Base-by-base conservation (phyloP, 2,329 filamentous ascomycete genomes). In the Aureobasidium sp. region DNA sequence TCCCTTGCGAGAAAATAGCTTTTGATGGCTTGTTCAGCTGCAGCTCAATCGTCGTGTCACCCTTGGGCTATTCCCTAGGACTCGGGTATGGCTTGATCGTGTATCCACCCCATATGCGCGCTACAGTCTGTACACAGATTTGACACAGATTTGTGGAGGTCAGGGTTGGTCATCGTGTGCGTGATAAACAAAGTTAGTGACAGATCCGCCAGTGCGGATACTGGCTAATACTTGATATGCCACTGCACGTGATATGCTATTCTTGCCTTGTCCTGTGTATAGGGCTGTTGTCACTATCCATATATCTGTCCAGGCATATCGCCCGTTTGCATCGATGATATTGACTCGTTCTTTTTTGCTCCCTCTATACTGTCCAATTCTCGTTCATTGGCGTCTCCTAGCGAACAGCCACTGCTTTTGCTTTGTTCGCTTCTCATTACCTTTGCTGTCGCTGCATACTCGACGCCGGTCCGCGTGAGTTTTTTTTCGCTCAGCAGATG, bases 191-290 rank as follows among this genome's bases (percentile, higher is more conserved):
- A 42, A 50, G 57, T 51, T 51, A 60, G 46, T 60, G 44, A 60
- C 46, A 41, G 57, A 50, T 51, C 55, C 42, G 42, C 32, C 26
- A 34, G 20, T 26, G 29, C 42, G 55, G 55, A 39, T 58, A 26
- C 55, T 57, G 32, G 53, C 53, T 58, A 42, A 47, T 42, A 58
- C 32, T 39, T 17, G 29, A 47, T 42, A 26, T 48, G 44, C 47
- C 39, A 36, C 10, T 51, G 57, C 57, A 60, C 57, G 57, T 60
- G 57, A 60, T 60, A 51, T 60, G 57, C 57, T 60, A 60, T 60
- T 51, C 57, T 50, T 32, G 36, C 27, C 41, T 51, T 60, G 23
- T 39, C 26, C 44, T 59, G 46, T 60, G 57, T 60, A 60, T 60
- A 60, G 46, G 44, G 57, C 55, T 58, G 42, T 20, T 34, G 42